Base-by-base conservation (phyloP, 148 eudicot species). In the Dianthus caryophyllus region DNA sequence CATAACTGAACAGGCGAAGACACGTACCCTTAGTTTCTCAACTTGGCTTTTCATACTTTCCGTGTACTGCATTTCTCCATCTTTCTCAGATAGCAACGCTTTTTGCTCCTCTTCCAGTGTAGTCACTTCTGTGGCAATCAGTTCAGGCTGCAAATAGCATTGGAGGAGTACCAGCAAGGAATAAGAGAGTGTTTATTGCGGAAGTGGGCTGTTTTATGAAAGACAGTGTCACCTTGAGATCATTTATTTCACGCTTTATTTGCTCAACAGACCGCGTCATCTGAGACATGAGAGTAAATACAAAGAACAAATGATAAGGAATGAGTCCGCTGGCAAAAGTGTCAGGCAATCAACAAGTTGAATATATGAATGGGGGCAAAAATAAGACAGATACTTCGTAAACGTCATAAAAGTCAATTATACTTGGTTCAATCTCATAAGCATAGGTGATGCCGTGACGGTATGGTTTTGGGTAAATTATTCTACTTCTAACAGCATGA, bases 81-180 rank as follows among this genome's bases (percentile, higher is more conserved):
- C 81, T 63, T 80, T 88, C 76, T 91, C 96, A 47, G 88, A 85
- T 72, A 82, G 27, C 50, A 85, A 78, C 67, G 84, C 90, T 70
- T 79, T 83, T 55, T 75, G 74, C 69, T 91, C 90, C 74, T 84
- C 92, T 79, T 88, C 84, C 75, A 91, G 76, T 55, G 78, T 74
- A 65, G 47, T 72, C 18, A 47, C 24, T 73, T 85, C 81, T 81
- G 82, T 77, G 25, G 81, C 71, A 71, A 61, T 73, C 8, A 87
- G 79, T 78, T 87, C 87, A 50, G 84, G 79, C 97, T 91, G 83
- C 50, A 79, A 61, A 4, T 41, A 3, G 44, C 44, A 41, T 5
- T 41, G 44, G 11, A 9, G 44, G 44, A 41, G 1, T 41, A 41
- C 6, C 44, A 41, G n/a, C 44, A 41, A 41, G 44, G 44, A 41